These are phyloP conservation scores for Chaetomium olivaceum DNA, from an alignment of 2,329 filamentous ascomycete genomes.

Conservation along the genomic window DNA sequence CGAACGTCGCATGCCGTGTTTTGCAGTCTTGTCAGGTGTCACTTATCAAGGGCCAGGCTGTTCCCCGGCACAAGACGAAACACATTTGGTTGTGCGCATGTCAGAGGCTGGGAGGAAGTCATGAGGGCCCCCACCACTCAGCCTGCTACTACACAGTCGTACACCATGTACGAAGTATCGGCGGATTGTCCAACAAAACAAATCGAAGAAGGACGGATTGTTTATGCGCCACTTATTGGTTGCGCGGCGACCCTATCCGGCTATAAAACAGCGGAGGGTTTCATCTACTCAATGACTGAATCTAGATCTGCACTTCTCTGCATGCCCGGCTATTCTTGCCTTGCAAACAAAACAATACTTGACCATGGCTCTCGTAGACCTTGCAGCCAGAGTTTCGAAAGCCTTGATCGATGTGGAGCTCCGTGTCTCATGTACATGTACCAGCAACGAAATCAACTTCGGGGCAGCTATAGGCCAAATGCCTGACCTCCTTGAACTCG, in stretches of 20 bases:
- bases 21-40: too few species aligned
- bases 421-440: background rate
- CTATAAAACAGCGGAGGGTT: background rate
- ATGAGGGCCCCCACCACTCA: too few species aligned
- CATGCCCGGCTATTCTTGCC: too few species aligned
- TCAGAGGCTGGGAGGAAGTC: too few species aligned
- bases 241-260: background rate
- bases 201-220: background rate
- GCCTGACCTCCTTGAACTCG: background rate
- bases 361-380: background rate
- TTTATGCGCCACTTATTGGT: background rate
- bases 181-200: background rate
- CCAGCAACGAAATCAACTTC: background rate
- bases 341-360: background rate
- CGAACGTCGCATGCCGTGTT: too few species aligned
- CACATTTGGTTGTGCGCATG: too few species aligned
- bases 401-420: background rate
- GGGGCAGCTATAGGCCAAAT: background rate
- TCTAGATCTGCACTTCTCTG: too few species aligned
- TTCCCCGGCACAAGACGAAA: too few species aligned
- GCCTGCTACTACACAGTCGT: too few species aligned
- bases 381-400: background rate
- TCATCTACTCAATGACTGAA: background rate
- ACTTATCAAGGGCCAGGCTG: too few species aligned
- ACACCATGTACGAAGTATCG: too few species aligned